Base-by-base conservation (phyloP, 2,329 filamentous ascomycete species). In the Neofusicoccum umdonicola region DNA sequence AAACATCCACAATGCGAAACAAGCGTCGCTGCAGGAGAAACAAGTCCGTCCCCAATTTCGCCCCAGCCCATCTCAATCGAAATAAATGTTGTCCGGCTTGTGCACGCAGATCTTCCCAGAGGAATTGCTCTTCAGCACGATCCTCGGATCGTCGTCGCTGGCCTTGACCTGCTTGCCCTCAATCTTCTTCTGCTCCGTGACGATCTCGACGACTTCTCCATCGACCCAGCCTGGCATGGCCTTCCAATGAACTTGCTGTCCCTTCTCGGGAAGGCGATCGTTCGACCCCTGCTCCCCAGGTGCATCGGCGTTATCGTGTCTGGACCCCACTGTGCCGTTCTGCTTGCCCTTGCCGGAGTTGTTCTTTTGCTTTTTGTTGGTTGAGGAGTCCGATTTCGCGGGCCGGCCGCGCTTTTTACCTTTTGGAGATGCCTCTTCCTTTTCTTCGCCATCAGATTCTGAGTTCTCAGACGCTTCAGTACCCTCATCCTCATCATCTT, bases 21-120 rank as follows among this genome's bases (percentile, higher is more conserved):
- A 37, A 9, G 34, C 50, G 22, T 52, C 50, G 50, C 50, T 52
- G 11, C 7, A 6, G 34, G 15, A 15, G 15, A 22, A 35, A 35
- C 22, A 15, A 4, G 34, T 1, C 17, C 13, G 11, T n/a, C n/a
- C 42, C 42, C 8, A 8, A 45, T 19, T 15, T 4, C 13, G 34
- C 11, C 22, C 39, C 15, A 44, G n/a, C 11, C 7, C 37, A 13
- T 27, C n/a, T 63, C 48, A 78, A 52, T 79, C 79, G 66, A 79
- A 81, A 66, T 76, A 80, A 60, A 79, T 77, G 37, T 74, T 76
- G 19, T 80, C 77, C 3, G 78, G 76, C 71, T 80, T 80, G 61
- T 81, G 78, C 57, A 81, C 77, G 37, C 73, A 76, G 34, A 78
- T 73, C 71, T 80, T 80, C 11, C 77, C 78, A 42, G 74, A 76